Conservation (phyloP, 768 basidiomycete genomes). For the Lenzites betulinus region DNA sequence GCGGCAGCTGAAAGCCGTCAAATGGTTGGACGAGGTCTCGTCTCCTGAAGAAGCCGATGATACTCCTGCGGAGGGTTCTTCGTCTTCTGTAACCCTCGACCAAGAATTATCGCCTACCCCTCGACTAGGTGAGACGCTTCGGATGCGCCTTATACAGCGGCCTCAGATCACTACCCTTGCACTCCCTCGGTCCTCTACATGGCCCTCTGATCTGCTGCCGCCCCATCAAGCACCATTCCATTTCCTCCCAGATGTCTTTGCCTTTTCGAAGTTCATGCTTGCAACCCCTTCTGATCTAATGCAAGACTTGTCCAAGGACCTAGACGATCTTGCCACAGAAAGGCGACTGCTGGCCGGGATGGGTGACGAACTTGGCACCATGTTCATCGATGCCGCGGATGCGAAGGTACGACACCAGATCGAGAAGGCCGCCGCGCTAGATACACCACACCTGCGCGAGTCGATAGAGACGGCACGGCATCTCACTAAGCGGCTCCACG, state of each 20-base stretch:
- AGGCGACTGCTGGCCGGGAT: slow-evolving; percentile 61
- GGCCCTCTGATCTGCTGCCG: slow-evolving; percentile 91
- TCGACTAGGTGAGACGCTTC: slow-evolving; percentile 59
- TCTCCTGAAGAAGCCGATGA: slow-evolving; percentile 37
- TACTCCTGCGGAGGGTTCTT: slow-evolving; percentile 41
- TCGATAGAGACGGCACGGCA: slow-evolving; percentile 65
- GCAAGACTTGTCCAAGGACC: slow-evolving; percentile 68
- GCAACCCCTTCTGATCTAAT: slow-evolving; percentile 87
- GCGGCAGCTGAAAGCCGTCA: slow-evolving; percentile 89
- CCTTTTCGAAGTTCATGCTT: slow-evolving; percentile 94
- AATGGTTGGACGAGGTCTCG: slow-evolving; percentile 72
- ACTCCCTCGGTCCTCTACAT: slow-evolving; percentile 85
- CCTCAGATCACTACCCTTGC: slow-evolving; percentile 96
- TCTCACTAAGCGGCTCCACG: slow-evolving; percentile 56
- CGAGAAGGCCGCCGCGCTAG: slow-evolving; percentile 74
- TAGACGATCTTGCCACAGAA: slow-evolving; percentile 73
- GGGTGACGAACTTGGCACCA: slow-evolving; percentile 74
- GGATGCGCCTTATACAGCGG: slow-evolving; percentile 88
- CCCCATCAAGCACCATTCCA: slow-evolving; percentile 95
- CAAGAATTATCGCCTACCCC: slow-evolving; percentile 44
- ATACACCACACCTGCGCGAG: slow-evolving; percentile 62
- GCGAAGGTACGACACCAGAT: slow-evolving; percentile 79
- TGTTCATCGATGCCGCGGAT: slow-evolving; percentile 80
- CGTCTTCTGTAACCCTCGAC: slow-evolving; percentile 46
- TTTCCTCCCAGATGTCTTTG: slow-evolving; percentile 89